Conservation (phyloP, 2,329 filamentous ascomycete species). For the Ascocoryne sarcoides region DNA sequence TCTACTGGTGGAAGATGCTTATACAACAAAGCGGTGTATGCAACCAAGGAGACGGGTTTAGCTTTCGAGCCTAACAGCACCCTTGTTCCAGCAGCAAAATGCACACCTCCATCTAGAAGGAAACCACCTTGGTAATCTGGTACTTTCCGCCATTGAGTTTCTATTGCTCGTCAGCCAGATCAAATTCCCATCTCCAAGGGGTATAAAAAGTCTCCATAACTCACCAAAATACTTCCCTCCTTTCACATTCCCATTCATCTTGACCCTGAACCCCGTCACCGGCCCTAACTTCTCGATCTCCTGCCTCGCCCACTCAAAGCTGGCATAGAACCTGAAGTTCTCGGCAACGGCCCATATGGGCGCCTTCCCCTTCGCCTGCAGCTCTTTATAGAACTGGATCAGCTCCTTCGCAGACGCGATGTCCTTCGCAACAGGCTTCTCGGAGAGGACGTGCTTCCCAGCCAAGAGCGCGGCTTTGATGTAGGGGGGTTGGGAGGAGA, state of each 20-base stretch:
- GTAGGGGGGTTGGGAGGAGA: conserved; percentile 38
- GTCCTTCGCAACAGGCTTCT: conserved; percentile 46
- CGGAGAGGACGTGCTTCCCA: conserved; percentile 45
- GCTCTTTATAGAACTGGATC: conserved; percentile 36
- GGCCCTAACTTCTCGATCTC: conserved; percentile 44
- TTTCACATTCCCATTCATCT: conserved; percentile 36
- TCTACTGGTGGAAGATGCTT: conserved; percentile 27
- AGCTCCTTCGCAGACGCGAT: conserved; percentile 39
- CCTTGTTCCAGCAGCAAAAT: conserved; percentile 56
- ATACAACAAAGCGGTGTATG: conserved; percentile 23
- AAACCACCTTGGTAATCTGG: conserved; percentile 70
- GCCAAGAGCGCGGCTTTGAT: conserved; percentile 40
- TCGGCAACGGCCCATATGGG: conserved; percentile 55
- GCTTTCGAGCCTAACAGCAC: conserved; percentile 41
- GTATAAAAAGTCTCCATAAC: neutral
- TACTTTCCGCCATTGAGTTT: conserved; percentile 55
- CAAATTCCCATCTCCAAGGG: conserved; percentile 5
- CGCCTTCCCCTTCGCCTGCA: conserved; percentile 28
- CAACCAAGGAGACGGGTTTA: conserved; percentile 19
- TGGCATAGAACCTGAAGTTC: conserved; percentile 59
- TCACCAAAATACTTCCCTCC: conserved; percentile 38
- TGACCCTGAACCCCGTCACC: conserved; percentile 44
- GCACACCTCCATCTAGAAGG: conserved; percentile 67
- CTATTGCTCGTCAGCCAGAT: conserved; percentile 18
- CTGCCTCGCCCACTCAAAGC: conserved; percentile 42